Evolutionary conservation across 495 filamentous ascomycete species (phyloP).

Genomic region (Xylaria nigripes): DNA sequence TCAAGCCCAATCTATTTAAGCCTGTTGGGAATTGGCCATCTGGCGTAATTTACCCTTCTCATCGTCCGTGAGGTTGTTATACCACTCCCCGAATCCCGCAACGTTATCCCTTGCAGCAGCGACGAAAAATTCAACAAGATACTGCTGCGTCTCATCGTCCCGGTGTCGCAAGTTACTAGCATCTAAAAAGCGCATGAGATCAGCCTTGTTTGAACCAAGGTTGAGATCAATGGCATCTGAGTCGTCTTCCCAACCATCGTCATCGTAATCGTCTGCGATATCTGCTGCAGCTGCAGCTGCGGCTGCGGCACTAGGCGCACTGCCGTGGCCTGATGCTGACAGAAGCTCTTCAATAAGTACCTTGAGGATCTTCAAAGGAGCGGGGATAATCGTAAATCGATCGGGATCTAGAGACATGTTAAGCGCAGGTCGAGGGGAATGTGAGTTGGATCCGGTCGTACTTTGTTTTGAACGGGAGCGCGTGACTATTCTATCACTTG

Average conservation of each 20-base stretch:
- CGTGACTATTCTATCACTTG: constrained; percentile 82
- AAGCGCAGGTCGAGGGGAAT: constrained; percentile 1
- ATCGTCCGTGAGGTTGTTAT: constrained; percentile 54
- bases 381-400: constrained; percentile 78
- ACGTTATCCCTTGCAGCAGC: constrained; percentile 55
- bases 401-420: constrained; percentile 57
- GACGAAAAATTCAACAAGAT: constrained; percentile 75
- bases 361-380: constrained; percentile 90
- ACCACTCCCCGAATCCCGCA: constrained; percentile 67
- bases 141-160: constrained; percentile 90
- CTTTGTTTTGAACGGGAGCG: constrained; percentile 73
- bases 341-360: constrained; percentile 83
- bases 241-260: constrained; percentile 90
- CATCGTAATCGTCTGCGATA: constrained; percentile 52
- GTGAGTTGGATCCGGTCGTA: constrained; percentile 25
- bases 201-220: constrained; percentile 54
- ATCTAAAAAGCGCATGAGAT: constrained; percentile 71
- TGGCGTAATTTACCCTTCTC: constrained; percentile 66
- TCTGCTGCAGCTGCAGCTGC: constrained; percentile 45
- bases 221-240: constrained; percentile 64
- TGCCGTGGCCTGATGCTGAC: constrained; percentile 46
- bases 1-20: background rate
- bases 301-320: constrained; percentile 47
- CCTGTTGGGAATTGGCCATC: constrained; percentile 18
- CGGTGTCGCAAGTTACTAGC: constrained; percentile 54